Evolutionary conservation across 176 grass and related monocot species (phyloP), one percentile per base, ranked within the genome.

Genomic region (Rhynchospora pubera): DNA sequence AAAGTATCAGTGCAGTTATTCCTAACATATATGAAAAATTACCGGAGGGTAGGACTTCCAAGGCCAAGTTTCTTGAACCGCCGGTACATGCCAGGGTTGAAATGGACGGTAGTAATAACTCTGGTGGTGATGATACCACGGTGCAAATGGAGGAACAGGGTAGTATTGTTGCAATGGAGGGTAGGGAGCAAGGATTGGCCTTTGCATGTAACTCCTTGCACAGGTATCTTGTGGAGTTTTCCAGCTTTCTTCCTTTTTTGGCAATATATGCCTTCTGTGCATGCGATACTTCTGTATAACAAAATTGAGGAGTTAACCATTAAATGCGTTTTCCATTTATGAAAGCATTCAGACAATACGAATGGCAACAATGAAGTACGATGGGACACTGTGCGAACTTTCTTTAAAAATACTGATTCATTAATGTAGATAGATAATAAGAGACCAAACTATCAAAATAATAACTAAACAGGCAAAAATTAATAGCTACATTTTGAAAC

Each of bases 271-370:
- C 43, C 84, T 70, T 44, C 60, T 83, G 9, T 89, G 84, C 84
- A 86, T 74, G 10, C 88, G 84, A 72, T 89, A 89, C 66, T 89
- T 89, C 88, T 89, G 84, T 23, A 13, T 56, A 44, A 62, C 23
- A 83, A 72, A 80, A 73, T 48, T 73, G n/a, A 46, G 12, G 9
- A 73, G 69, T 50, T 73, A 39, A 3, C 50, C 44, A 71, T 56
- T 60, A 22, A 79, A 85, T 56, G 57, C 1, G 19, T 46, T 52
- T 56, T 14, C 12, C 13, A 53, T 75, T 28, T 75, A 75, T 73
- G 84, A 52, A 63, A 52, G 47, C 9, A 67, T 24, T 16, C 65
- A 69, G 3, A 53, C 71, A 53, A 50, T 28, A 75, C 71, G 52
- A 24, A 26, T 39, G 14, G 70, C 48, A 52, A 75, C 21, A 53